phyloP scores from a whole-genome alignment of 768 basidiomycete genomes.

The Suillus subaureus region DNA sequence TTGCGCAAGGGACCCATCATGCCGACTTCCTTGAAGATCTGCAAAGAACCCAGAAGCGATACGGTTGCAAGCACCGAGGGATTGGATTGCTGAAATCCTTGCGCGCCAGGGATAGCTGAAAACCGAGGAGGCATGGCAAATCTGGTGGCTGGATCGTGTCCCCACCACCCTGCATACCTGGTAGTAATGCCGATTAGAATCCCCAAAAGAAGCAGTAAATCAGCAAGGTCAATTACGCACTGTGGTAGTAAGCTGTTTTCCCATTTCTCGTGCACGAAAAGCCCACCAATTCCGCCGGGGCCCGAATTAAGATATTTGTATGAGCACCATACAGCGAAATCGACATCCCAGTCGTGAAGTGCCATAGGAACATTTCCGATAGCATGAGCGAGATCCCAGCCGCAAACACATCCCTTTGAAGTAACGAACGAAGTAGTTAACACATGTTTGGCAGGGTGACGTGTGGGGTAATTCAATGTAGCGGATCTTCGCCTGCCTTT shows the following conservation, averaged over 20 bases:
- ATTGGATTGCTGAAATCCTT: slow-evolving; percentile 96
- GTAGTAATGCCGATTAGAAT: slow-evolving; percentile 19
- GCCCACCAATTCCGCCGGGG: slow-evolving; percentile 95
- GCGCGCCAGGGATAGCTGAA: slow-evolving; percentile 84
- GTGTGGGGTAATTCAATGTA: slow-evolving; percentile 16
- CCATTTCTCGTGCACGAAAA: slow-evolving; percentile 89
- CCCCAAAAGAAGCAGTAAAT: slow-evolving; percentile 13
- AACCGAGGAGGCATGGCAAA: slow-evolving; percentile 90
- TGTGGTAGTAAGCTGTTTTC: slow-evolving; percentile 60
- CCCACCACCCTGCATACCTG: slow-evolving; percentile 98
- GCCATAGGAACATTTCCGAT: slow-evolving; percentile 89
- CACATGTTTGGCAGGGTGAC: slow-evolving; percentile 14
- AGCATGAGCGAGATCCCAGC: slow-evolving; percentile 97
- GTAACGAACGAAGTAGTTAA: slow-evolving; percentile 17
- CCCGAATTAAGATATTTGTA: slow-evolving; percentile 98
- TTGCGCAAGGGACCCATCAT: slow-evolving; percentile 70
- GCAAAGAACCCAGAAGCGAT: slow-evolving; percentile 81
- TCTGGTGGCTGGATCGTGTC: slow-evolving; percentile 83
- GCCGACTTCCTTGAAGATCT: slow-evolving; percentile 77
- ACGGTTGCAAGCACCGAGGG: slow-evolving; percentile 81
- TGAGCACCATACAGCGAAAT: slow-evolving; percentile 98
- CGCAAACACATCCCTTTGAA: slow-evolving; percentile 86
- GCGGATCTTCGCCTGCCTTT: slow-evolving; percentile 16
- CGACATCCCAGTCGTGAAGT: slow-evolving; percentile 92
- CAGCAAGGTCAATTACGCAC: slow-evolving; percentile 43